Conservation (phyloP, 257 asterid genomes). For the Nicotiana undulata region DNA sequence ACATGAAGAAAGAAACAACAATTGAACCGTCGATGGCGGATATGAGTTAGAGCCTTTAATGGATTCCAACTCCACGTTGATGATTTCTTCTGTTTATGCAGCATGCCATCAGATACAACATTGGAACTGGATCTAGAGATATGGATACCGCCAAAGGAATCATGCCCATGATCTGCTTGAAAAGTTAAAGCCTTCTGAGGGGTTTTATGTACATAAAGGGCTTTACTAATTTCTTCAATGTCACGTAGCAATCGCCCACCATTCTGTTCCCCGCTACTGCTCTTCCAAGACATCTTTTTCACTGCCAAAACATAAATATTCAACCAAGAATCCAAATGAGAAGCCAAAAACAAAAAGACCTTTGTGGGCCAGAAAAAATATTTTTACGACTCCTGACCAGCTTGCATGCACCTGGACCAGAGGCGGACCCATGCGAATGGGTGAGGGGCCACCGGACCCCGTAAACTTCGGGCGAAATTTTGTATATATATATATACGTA, state of each 20-base stretch:
- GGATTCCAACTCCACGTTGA: constrained; percentile 90
- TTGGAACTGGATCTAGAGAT: constrained; percentile 21
- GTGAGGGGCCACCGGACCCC: too few species aligned
- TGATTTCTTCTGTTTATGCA: constrained; percentile 47
- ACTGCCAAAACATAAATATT: constrained; percentile 9
- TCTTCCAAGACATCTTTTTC: constrained; percentile 30
- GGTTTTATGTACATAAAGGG: constrained; percentile 55
- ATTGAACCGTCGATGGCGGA: constrained; percentile 42
- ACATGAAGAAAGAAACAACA: constrained; percentile 80
- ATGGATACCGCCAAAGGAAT: constrained; percentile 19
- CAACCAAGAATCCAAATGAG: constrained; percentile 3
- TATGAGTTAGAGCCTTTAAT: constrained; percentile 56
- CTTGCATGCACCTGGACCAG: background rate
- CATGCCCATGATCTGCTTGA: constrained; percentile 15
- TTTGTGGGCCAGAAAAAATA: background rate
- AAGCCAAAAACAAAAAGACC: background rate
- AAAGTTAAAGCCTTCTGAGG: constrained; percentile 35
- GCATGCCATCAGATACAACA: constrained; percentile 17
- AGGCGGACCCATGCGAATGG: too few species aligned
- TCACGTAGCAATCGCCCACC: constrained; percentile 60
- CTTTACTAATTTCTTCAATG: constrained; percentile 73
- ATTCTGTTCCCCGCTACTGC: constrained; percentile 30
- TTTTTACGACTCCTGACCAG: background rate
- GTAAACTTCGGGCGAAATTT: too few species aligned
- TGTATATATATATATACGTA: too few species aligned